phyloP scores from a whole-genome alignment of 768 basidiomycete species.

The Leucocoprinus sp. region DNA sequence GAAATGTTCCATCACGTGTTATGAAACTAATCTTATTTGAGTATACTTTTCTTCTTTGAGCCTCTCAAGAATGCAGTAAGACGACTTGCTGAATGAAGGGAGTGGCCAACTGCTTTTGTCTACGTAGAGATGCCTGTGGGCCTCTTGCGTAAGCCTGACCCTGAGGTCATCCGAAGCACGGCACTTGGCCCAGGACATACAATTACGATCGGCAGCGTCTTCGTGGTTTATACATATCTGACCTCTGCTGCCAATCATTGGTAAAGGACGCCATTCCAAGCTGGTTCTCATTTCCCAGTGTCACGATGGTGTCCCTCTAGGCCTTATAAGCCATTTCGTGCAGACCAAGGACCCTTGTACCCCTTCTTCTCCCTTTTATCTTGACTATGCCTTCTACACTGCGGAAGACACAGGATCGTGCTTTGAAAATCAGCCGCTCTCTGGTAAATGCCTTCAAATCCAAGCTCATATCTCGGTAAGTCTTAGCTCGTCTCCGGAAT shows the following conservation, averaged over 20 bases:
- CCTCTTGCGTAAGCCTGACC: slow-evolving; percentile 9
- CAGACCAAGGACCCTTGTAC: slow-evolving; percentile 12
- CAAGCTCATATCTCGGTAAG: slow-evolving; percentile 14
- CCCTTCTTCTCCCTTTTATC: slow-evolving; percentile 13
- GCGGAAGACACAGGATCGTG: slow-evolving; percentile 39
- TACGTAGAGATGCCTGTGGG: neutral
- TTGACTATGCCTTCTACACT: slow-evolving; percentile 26
- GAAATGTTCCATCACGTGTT: too few species aligned
- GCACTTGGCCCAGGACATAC: slow-evolving; percentile 9
- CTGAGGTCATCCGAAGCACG: slow-evolving; percentile 12
- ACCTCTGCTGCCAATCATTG: slow-evolving; percentile 4
- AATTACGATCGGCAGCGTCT: slow-evolving; percentile 9
- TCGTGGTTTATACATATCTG: slow-evolving; percentile 9
- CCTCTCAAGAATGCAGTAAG: too few species aligned
- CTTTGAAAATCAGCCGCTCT: slow-evolving; percentile 40
- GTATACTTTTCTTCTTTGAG: too few species aligned
- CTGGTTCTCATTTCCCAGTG: slow-evolving; percentile 6
- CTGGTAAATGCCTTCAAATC: slow-evolving; percentile 40
- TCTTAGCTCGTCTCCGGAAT: neutral
- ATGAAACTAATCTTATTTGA: too few species aligned
- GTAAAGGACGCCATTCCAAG: slow-evolving; percentile 13
- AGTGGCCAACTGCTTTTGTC: slow-evolving; percentile 6
- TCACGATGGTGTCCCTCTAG: neutral
- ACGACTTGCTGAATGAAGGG: too few species aligned
- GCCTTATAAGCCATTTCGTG: slow-evolving; percentile 4